Evolutionary conservation across 148 eudicot genomes (phyloP).

Genomic region (Amaranthus palmeri): DNA sequence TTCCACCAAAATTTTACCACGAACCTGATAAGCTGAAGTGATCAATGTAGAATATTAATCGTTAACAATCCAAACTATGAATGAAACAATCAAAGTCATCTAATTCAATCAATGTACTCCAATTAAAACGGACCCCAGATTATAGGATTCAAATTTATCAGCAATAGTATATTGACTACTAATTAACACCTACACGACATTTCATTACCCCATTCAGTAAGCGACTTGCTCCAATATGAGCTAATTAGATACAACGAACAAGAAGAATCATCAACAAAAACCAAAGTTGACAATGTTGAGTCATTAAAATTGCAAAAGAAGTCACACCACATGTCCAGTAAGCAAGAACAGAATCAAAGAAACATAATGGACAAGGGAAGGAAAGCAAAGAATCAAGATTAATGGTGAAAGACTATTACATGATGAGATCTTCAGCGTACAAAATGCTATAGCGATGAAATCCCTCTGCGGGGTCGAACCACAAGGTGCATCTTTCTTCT

Average conservation of each 20-base stretch:
- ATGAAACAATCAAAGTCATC: background rate
- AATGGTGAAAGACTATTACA: conserved; percentile 35
- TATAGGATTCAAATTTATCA: background rate
- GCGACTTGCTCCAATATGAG: too few species aligned
- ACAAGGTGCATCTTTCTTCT: conserved; percentile 81
- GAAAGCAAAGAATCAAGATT: background rate
- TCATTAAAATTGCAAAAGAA: background rate
- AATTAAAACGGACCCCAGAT: conserved; percentile 4
- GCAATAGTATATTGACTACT: background rate
- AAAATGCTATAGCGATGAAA: conserved; percentile 78
- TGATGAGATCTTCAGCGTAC: conserved; percentile 68
- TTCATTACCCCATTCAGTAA: too few species aligned
- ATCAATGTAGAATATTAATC: conserved; percentile 6
- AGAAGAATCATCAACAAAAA: too few species aligned
- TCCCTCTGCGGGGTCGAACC: conserved; percentile 93
- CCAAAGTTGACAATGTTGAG: too few species aligned
- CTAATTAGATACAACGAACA: too few species aligned
- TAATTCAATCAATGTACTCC: conserved; percentile 12
- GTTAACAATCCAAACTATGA: too few species aligned
- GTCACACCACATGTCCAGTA: conserved; percentile 4
- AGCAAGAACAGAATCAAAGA: conserved; percentile 11
- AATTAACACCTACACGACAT: background rate
- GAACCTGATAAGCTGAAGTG: background rate
- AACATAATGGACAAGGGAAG: conserved; percentile 15
- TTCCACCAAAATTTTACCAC: conserved; percentile 14